Conservation (phyloP, 2,329 filamentous ascomycete genomes). For the Cryphonectria radicalis region DNA sequence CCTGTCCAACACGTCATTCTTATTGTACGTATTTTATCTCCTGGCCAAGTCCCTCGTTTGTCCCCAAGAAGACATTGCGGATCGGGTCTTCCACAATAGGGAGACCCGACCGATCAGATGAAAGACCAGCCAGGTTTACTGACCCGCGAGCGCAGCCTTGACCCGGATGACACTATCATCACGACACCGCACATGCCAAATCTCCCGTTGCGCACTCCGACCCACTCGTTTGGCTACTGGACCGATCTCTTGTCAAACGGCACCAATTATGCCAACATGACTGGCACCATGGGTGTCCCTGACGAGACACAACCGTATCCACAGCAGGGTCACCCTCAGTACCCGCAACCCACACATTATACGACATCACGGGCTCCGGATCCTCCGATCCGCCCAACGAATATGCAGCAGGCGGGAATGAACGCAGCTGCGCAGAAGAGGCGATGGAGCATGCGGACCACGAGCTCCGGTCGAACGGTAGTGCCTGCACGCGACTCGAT, state of each 20-base stretch:
- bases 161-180: slow-evolving; percentile 30
- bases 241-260: slow-evolving; percentile 27
- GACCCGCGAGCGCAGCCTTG: slow-evolving; percentile 21
- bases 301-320: slow-evolving; percentile 26
- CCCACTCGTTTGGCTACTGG: slow-evolving; percentile 30
- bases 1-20: slow-evolving; percentile 29
- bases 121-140: slow-evolving; percentile 18
- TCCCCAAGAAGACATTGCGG: background rate
- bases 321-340: slow-evolving; percentile 26
- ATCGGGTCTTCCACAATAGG: background rate
- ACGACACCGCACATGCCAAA: slow-evolving; percentile 28
- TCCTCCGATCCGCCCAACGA: slow-evolving; percentile 25
- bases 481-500: slow-evolving; percentile 26
- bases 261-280: slow-evolving; percentile 24
- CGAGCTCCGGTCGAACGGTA: slow-evolving; percentile 28
- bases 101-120: background rate
- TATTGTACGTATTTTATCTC: slow-evolving; percentile 24
- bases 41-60: background rate
- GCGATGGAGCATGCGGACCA: slow-evolving; percentile 30
- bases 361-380: slow-evolving; percentile 28
- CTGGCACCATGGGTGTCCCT: slow-evolving; percentile 24
- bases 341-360: slow-evolving; percentile 24
- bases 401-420: slow-evolving; percentile 24
- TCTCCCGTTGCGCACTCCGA: slow-evolving; percentile 28
- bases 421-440: slow-evolving; percentile 27